Base-by-base conservation (phyloP, 257 asterid species). In the Solanum clarkiae region DNA sequence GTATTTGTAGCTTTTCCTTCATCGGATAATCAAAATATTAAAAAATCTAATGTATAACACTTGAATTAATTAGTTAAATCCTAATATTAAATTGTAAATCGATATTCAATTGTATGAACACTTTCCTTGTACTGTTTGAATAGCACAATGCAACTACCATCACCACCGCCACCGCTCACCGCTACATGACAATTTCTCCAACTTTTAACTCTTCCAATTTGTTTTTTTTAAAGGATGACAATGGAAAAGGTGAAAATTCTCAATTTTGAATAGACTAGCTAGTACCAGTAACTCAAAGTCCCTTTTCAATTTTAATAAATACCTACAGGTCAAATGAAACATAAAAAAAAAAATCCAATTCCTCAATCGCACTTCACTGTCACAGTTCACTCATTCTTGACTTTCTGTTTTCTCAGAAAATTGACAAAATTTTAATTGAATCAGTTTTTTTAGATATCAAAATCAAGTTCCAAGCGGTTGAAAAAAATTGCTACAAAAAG, bases 1-100 rank as follows among this genome's bases (percentile, higher is more conserved):
- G 26, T 51, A 5, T 26, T 85, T 75, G 26, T 82, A 55, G 80
- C 84, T 49, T 86, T 86, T 62, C 84, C 83, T 66, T 84, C 90
- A 84, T 68, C 85, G 79, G 17, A 18, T 47, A 69, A 36, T 32
- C 42, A 24, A 83, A 49, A 10, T 15, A 13, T 12, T 8, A 71
- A 42, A 40, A 4, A 15, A 40, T 2, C 42, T 69, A 10, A 6
- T 22, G 20, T 59, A 9, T n/a, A 60, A 10, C 32, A 22, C 40
- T 17, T 8, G 42, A 63, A 63, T 26, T 36, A 36, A 36, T 36
- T 36, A 36, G 4, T 36, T 4, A 36, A 36, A 36, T 36, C 42
- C 6, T 36, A 36, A 4, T 36, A 0, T 36, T 36, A 36, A 36
- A 36, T 36, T 36, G 5, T 36, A 36, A 4, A 36, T 36, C 42